These are phyloP conservation scores for Aspergillus phoenicis DNA, from an alignment of 2,329 filamentous ascomycete species.

Conservation along the genomic window DNA sequence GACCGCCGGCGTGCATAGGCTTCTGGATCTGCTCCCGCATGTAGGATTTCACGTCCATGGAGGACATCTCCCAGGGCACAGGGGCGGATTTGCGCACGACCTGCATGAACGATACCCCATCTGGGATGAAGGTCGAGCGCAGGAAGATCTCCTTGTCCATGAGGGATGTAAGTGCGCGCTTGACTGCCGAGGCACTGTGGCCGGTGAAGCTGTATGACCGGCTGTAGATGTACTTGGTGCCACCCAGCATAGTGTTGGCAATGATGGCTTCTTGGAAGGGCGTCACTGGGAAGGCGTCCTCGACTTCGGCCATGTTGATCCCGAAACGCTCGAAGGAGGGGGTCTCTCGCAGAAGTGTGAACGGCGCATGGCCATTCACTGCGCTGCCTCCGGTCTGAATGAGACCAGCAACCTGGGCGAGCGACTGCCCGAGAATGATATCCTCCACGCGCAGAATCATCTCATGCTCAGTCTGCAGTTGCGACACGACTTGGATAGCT, in stretches of 20 bases:
- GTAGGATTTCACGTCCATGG: neutral
- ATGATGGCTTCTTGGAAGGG: neutral
- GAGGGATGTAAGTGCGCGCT: neutral
- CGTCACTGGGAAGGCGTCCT: neutral
- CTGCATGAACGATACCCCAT: neutral
- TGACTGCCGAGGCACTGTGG: neutral
- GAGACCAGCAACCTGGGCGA: neutral
- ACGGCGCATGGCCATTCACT: neutral
- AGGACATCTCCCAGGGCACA: slow-evolving; percentile 5
- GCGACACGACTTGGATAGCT: slow-evolving; percentile 6
- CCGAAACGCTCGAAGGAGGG: neutral
- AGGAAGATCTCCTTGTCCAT: neutral
- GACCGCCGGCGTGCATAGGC: neutral
- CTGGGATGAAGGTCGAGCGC: neutral
- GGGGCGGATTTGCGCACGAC: neutral
- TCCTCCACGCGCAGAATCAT: neutral
- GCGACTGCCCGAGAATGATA: neutral
- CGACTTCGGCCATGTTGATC: neutral
- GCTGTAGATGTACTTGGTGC: neutral
- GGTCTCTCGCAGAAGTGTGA: neutral
- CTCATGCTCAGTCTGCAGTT: slow-evolving; percentile 3
- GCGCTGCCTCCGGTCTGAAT: neutral
- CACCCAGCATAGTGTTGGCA: neutral
- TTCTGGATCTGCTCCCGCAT: neutral
- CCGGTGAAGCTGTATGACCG: neutral